A percentile compares a stretch with the other conserved stretches of the same genome.
Evolutionary conservation across 2,329 filamentous ascomycete species (phyloP).

Genomic region (Ophiocordyceps camponoti-floridani): DNA sequence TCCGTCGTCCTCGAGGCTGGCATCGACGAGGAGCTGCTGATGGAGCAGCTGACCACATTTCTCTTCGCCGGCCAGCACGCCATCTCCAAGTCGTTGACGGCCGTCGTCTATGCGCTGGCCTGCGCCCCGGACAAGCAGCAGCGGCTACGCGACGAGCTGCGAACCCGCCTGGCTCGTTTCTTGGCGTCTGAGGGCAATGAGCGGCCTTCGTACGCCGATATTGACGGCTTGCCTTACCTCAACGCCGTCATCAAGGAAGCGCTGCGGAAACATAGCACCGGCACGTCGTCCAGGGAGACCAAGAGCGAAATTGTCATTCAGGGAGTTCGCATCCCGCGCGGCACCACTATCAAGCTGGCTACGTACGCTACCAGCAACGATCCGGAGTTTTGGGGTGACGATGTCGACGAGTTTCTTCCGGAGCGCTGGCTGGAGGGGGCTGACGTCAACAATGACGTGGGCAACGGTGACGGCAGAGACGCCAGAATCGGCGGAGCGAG

Average conservation of each 20-base stretch:
- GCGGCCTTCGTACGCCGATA: constrained; percentile 1
- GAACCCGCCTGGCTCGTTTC: constrained; percentile 32
- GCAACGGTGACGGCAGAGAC: constrained; percentile 4
- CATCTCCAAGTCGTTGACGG: constrained; percentile 58
- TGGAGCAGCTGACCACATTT: constrained; percentile 84
- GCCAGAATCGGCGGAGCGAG: constrained; percentile 4
- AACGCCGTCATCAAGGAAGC: constrained; percentile 24
- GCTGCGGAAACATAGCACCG: constrained; percentile 19
- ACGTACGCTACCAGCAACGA: constrained; percentile 13
- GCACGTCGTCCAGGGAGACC: constrained; percentile 13
- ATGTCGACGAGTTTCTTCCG: constrained; percentile 17
- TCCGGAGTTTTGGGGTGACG: constrained; percentile 15
- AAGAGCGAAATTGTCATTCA: constrained; percentile 13
- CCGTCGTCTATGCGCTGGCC: constrained; percentile 54
- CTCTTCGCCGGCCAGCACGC: constrained; percentile 71
- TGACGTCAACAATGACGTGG: constrained; percentile 1
- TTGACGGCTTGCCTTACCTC: constrained; percentile 12
- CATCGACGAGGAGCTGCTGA: constrained; percentile 63
- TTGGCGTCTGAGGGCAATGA: neutral
- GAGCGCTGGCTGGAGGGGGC: constrained; percentile 15
- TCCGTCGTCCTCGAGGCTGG: constrained; percentile 64
- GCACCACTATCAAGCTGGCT: constrained; percentile 15
- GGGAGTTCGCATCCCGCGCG: constrained; percentile 16
- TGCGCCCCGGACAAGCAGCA: constrained; percentile 45
- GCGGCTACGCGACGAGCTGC: constrained; percentile 51